Evolutionary conservation across 1,139 yeast species (phyloP).

Genomic region (Yamadazyma blattariae): DNA sequence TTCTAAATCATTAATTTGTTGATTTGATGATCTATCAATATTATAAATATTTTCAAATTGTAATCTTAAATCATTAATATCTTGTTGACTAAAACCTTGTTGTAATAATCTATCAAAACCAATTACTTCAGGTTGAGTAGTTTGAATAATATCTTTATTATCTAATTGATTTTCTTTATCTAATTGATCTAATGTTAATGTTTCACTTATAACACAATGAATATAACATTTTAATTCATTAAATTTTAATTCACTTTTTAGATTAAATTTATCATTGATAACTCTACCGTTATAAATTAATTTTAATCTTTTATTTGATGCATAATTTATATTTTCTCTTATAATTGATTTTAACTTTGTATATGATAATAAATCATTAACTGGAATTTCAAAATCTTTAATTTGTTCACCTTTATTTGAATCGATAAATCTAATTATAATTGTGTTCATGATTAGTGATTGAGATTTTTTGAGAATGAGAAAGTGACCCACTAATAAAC

Average conservation of each 20-base stretch:
- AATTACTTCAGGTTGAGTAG: slow-evolving; percentile 66
- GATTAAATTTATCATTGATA: slow-evolving; percentile 56
- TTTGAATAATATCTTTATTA: slow-evolving; percentile 38
- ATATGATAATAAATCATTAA: slow-evolving; percentile 4
- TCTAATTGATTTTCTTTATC: slow-evolving; percentile 63
- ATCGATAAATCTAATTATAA: slow-evolving; percentile 14
- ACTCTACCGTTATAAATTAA: slow-evolving; percentile 76
- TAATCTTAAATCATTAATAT: slow-evolving; percentile 64
- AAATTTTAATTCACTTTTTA: slow-evolving; percentile 45
- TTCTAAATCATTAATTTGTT: slow-evolving; percentile 39
- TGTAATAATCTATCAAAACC: slow-evolving; percentile 83
- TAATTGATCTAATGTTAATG: slow-evolving; percentile 55
- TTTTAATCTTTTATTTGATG: slow-evolving; percentile 53
- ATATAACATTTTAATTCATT: slow-evolving; percentile 44
- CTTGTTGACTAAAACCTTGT: slow-evolving; percentile 81
- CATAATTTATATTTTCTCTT: slow-evolving; percentile 23
- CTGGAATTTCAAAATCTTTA: slow-evolving; percentile 8
- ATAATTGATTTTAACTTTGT: slow-evolving; percentile 19
- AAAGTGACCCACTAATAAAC: too few relatives aligned
- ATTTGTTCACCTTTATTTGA: slow-evolving; percentile 13
- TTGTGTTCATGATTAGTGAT: background rate
- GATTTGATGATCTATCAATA: slow-evolving; percentile 11
- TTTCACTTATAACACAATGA: slow-evolving; percentile 82
- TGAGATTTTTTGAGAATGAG: background rate
- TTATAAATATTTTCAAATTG: slow-evolving; percentile 69